Base-by-base conservation (phyloP, 495 filamentous ascomycete species). In the Lasiosphaeriaceae sp. region DNA sequence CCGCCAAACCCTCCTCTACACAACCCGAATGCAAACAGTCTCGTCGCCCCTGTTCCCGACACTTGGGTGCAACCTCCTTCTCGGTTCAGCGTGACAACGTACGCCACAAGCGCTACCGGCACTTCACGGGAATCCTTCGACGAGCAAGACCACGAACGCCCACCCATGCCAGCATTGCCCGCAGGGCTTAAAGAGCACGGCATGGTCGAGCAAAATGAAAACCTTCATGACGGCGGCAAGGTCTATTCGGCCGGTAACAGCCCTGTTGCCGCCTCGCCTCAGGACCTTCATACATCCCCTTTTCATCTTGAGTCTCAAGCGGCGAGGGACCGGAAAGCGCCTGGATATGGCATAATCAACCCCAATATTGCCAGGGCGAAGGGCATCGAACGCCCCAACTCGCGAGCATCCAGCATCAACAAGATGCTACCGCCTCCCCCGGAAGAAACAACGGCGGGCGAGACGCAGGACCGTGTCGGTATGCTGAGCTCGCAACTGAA, bases 11-110 rank as follows among this genome's bases (percentile, higher is more conserved):
- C 60, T 22, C 59, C 59, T 41, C 34, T 52, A 17, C 62, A 58
- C n/a, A 62, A 68, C 22, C 51, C 65, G 24, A 54, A 68, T 17
- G 59, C 63, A 26, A 61, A 61, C 26, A 50, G 55, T 14, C 44
- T 55, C 39, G 43, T 59, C 17, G 55, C 64, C 31, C 26, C 26
- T 31, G 26, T 31, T 31, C 54, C 60, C 49, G 70, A 73, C 7
- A 61, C 64, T 14, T 76, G 70, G 68, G 62, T 70, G 16, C 77
- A 86, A 49, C 86, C 84, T 8, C 65, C 68, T 0, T 92, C 87
- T 52, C 87, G 87, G 41, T 90, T 90, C 74, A 90, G 86, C 68
- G 73, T 84, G 47, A 87, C 87, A 16, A 90, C 88, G 2, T 86
- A 87, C 65, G 82, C 83, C n/a, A 77, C 83, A 2, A 78, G 77